These are phyloP conservation scores for Xylariaceae sp. DNA, from an alignment of 2,329 filamentous ascomycete genomes.

Conservation along the genomic window DNA sequence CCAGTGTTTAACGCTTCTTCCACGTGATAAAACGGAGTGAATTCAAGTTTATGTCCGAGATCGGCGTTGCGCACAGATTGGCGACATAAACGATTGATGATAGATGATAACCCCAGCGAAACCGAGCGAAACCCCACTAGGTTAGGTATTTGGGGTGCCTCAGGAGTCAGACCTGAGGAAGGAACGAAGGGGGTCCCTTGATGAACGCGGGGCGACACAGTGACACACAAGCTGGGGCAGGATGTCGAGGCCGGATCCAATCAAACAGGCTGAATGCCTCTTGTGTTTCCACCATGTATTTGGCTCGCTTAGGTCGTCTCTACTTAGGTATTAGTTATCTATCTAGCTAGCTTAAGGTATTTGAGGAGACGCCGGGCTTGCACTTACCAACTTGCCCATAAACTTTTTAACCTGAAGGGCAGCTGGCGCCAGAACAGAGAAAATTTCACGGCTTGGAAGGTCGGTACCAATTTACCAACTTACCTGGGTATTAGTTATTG, in stretches of 20 bases:
- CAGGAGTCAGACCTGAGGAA: too few species aligned
- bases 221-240: neutral
- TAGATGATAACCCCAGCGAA: too few species aligned
- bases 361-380: neutral
- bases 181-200: too few species aligned
- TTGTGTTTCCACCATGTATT: neutral
- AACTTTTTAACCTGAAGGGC: neutral
- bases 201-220: neutral
- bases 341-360: neutral
- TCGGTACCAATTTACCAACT: too few species aligned
- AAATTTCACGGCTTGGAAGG: conserved; percentile 12
- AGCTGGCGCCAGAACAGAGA: conserved; percentile 2
- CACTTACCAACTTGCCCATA: neutral
- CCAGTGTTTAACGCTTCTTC: too few species aligned
- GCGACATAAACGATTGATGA: too few species aligned
- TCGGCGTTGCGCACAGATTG: too few species aligned
- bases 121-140: too few species aligned
- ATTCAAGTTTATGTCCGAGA: too few species aligned
- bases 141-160: too few species aligned
- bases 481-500: too few species aligned
- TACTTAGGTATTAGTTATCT: neutral
- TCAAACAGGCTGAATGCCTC: neutral
- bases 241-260: neutral
- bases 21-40: too few species aligned
- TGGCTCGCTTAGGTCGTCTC: neutral